phyloP scores from a whole-genome alignment of 495 filamentous ascomycete genomes.

The Aspergillus homomorphus region DNA sequence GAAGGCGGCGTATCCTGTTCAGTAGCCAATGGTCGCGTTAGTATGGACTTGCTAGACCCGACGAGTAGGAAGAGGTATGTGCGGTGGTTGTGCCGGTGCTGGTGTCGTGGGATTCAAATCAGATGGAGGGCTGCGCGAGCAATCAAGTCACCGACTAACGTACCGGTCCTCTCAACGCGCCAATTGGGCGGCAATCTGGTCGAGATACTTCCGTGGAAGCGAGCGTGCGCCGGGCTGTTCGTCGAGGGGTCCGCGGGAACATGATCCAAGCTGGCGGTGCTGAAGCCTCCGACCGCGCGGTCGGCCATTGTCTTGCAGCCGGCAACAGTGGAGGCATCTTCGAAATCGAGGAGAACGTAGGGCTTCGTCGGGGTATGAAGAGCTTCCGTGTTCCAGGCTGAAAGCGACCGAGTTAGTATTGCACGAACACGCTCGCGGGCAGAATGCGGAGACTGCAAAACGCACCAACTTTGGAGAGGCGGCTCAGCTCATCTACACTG shows the following conservation, averaged over 20 bases:
- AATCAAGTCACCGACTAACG: slow-evolving; percentile 39
- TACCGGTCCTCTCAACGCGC: slow-evolving; percentile 60
- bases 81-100: slow-evolving; percentile 17
- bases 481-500: slow-evolving; percentile 62
- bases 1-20: slow-evolving; percentile 87
- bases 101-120: too few species aligned
- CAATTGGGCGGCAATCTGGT: slow-evolving; percentile 64
- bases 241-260: slow-evolving; percentile 46
- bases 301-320: slow-evolving; percentile 85
- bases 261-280: slow-evolving; percentile 67
- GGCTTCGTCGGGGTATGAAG: slow-evolving; percentile 48
- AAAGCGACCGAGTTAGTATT: slow-evolving; percentile 7
- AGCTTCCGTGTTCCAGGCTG: slow-evolving; percentile 50
- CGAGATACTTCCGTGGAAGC: slow-evolving; percentile 86
- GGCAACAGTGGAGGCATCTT: slow-evolving; percentile 56
- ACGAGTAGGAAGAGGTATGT: too few species aligned
- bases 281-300: slow-evolving; percentile 80
- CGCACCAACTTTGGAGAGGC: slow-evolving; percentile 57
- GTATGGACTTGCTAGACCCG: too few species aligned
- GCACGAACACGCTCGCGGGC: too few species aligned
- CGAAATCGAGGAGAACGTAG: slow-evolving; percentile 55
- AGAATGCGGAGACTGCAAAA: not conserved
- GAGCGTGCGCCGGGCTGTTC: slow-evolving; percentile 55
- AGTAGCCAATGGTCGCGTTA: too few species aligned
- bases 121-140: too few species aligned